These are phyloP conservation scores for Pestalotiopsis sp. DNA, from an alignment of 2,329 filamentous ascomycete species.

Conservation along the genomic window DNA sequence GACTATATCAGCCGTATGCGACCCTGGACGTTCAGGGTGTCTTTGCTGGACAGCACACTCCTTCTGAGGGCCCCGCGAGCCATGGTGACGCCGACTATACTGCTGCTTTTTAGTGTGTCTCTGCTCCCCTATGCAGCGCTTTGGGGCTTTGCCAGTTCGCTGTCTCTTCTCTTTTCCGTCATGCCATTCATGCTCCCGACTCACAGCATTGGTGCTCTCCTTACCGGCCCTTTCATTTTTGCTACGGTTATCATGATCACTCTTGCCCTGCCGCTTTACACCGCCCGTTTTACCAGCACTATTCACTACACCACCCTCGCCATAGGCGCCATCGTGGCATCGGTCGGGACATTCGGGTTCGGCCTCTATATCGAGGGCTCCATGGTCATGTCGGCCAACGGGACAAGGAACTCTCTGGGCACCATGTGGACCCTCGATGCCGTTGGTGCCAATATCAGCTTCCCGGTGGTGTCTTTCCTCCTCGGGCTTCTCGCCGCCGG, in stretches of 20 bases:
- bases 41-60: conserved; percentile 26
- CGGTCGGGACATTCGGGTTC: conserved; percentile 46
- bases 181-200: conserved; percentile 45
- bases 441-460: conserved; percentile 32
- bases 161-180: conserved; percentile 50
- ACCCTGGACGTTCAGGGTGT: conserved; percentile 38
- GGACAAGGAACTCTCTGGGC: conserved; percentile 26
- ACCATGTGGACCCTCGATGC: conserved; percentile 25
- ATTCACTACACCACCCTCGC: conserved; percentile 37
- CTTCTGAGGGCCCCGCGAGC: conserved; percentile 51
- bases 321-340: conserved; percentile 39
- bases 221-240: conserved; percentile 47
- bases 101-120: conserved; percentile 47
- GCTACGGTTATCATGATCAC: conserved; percentile 34
- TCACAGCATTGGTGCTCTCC: conserved; percentile 44
- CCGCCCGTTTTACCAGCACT: conserved; percentile 34
- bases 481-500: conserved; percentile 51
- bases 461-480: conserved; percentile 46
- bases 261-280: conserved; percentile 34
- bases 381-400: conserved; percentile 31
- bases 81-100: conserved; percentile 50
- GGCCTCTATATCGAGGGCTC: conserved; percentile 43
- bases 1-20: conserved; percentile 43
- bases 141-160: conserved; percentile 47
- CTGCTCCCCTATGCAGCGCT: conserved; percentile 48